Base-by-base conservation (phyloP, 164 flowering plant genomes). In the Annona squamosa region DNA sequence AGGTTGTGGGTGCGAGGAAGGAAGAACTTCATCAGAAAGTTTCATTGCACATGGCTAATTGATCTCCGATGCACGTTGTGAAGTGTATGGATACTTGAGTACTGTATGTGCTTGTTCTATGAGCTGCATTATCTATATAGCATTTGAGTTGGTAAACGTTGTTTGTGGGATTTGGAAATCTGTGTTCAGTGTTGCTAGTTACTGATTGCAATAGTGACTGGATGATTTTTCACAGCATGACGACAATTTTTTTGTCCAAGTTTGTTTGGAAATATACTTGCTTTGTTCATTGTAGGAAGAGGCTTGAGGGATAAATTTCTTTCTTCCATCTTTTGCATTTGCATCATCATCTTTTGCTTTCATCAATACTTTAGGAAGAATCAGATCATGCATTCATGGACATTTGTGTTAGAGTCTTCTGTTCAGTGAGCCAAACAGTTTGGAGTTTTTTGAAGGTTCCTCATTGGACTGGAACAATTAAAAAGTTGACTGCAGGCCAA, bases 1-100 rank as follows among this genome's bases (percentile, higher is more conserved):
- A 82, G 77, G 86, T 90, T 45, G 87, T 89, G 19, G 94, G 94
- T 72, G 93, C 91, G 10, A 83, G 78, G 83, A 88, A 84, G 71
- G 88, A 87, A 0, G 86, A 86, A 71, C 84, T 90, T 75, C 84
- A 83, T 68, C 74, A 76, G 76, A 80, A 85, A 44, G 68, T 88
- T 7, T 77, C 67, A 0, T 81, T 78, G 82, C 90, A 90, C 70
- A 3, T 65, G 70, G 79, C 81, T 19, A 65, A 6, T 65, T 65
- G 46, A 72, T 65, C 63, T 72, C 17, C 46, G 13, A 4, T 37
- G 59, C 10, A 18, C 16, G 63, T 63, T 71, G 48, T 1, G 42
- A 71, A 16, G 13, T 52, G 13, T 16, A 52, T 52, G 7, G 59
- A 52, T 52, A 52, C 3, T 9, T 52, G 17, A 52, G 13, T 52